phyloP scores from a whole-genome alignment of 2,329 filamentous ascomycete genomes.

The Nothophaeocryptopus gaeumannii region DNA sequence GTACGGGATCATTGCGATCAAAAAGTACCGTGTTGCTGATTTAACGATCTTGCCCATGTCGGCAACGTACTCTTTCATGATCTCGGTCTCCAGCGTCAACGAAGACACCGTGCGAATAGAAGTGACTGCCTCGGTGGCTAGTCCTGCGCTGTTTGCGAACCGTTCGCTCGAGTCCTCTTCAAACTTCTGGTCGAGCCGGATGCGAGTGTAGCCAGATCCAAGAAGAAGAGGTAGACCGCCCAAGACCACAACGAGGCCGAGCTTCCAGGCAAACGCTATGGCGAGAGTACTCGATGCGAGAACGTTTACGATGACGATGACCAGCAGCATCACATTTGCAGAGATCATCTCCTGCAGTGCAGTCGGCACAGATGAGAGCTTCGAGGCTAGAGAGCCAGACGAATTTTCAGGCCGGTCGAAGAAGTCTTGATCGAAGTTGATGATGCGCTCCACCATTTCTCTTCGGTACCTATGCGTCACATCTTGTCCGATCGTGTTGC shows the following conservation, averaged over 20 bases:
- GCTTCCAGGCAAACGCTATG: conserved; percentile 38
- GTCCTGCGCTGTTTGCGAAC: conserved; percentile 35
- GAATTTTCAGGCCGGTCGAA: conserved; percentile 48
- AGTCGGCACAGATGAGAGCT: conserved; percentile 50
- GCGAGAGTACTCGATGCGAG: conserved; percentile 31
- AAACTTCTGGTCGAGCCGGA: conserved; percentile 35
- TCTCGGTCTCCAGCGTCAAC: conserved; percentile 32
- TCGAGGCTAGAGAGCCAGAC: conserved; percentile 47
- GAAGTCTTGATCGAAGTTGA: conserved; percentile 34
- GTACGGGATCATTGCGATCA: conserved; percentile 30
- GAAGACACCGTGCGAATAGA: conserved; percentile 36
- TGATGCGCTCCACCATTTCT: conserved; percentile 34
- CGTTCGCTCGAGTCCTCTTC: conserved; percentile 29
- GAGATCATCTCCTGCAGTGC: conserved; percentile 52
- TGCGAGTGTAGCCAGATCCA: conserved; percentile 34
- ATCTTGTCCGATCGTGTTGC: conserved; percentile 48
- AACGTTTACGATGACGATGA: conserved; percentile 36
- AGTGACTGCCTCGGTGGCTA: conserved; percentile 37
- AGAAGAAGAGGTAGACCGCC: conserved; percentile 36
- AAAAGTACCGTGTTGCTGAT: conserved; percentile 18
- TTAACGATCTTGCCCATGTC: conserved; percentile 29
- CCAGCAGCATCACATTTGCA: conserved; percentile 40
- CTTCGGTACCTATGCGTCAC: conserved; percentile 36
- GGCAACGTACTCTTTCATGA: conserved; percentile 32
- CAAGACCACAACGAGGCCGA: conserved; percentile 36